These are phyloP conservation scores for Vickermania spadyakhi DNA, from an alignment of 208 protist genomes.

Conservation along the genomic window DNA sequence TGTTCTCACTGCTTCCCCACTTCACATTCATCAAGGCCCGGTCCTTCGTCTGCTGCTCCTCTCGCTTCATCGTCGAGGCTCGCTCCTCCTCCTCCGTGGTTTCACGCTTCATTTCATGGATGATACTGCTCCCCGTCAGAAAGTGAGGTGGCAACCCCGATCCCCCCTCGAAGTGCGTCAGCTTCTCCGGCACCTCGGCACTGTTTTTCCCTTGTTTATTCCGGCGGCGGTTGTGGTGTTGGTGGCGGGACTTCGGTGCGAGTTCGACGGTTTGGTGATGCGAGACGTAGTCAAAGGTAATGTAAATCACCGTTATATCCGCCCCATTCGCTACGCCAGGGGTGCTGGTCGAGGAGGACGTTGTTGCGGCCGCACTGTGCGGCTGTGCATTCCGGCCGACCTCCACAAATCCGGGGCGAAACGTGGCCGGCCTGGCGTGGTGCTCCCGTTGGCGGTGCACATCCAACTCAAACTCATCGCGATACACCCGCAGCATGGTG, in stretches of 20 bases:
- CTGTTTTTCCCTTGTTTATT: slow-evolving; percentile 2
- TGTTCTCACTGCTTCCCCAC: background rate
- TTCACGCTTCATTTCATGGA: background rate
- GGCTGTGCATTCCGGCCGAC: background rate
- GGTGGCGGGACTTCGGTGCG: slow-evolving; percentile 20
- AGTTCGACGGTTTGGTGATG: slow-evolving; percentile 48
- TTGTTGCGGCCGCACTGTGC: background rate
- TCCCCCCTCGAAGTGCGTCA: background rate
- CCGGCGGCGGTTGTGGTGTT: slow-evolving; percentile 8
- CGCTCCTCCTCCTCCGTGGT: background rate
- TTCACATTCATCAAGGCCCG: background rate
- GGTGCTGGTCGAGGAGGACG: background rate
- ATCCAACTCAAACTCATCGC: slow-evolving; percentile 67
- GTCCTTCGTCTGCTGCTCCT: background rate
- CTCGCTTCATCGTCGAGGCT: background rate
- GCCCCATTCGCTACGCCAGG: slow-evolving; percentile 26
- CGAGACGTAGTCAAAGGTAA: slow-evolving; percentile 72
- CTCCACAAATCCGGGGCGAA: background rate
- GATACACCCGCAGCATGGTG: slow-evolving; percentile 77
- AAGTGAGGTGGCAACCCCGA: background rate
- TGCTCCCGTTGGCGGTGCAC: slow-evolving; percentile 77
- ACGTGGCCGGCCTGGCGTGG: slow-evolving; percentile 16
- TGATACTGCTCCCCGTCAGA: background rate
- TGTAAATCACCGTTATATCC: slow-evolving; percentile 57
- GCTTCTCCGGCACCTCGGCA: background rate